phyloP scores from a whole-genome alignment of 257 asterid species.

The Lavandula angustifolia region DNA sequence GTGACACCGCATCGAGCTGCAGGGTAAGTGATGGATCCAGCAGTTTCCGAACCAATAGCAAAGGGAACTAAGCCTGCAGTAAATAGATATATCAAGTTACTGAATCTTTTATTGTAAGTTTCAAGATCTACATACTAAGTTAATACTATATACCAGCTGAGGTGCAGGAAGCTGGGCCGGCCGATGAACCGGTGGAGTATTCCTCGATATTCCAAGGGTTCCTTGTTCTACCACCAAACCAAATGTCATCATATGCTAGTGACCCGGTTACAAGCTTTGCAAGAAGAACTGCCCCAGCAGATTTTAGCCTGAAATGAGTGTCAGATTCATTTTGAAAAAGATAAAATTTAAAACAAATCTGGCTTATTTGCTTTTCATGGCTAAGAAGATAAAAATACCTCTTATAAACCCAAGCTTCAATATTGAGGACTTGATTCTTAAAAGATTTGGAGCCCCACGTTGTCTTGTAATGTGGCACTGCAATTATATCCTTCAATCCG shows the following conservation, averaged over 20 bases:
- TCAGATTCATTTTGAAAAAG: constrained; percentile 12
- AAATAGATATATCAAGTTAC: neutral
- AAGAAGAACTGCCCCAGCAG: constrained; percentile 86
- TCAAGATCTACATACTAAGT: no score
- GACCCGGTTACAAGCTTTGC: constrained; percentile 90
- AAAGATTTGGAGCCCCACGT: constrained; percentile 90
- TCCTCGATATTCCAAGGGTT: constrained; percentile 96
- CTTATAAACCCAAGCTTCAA: constrained; percentile 94
- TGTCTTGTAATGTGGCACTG: constrained; percentile 86
- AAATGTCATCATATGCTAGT: constrained; percentile 89
- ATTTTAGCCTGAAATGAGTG: constrained; percentile 58
- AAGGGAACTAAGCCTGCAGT: constrained; percentile 77
- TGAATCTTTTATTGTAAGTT: neutral
- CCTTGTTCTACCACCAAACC: constrained; percentile 97
- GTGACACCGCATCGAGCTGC: constrained; percentile 96
- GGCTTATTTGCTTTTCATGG: neutral
- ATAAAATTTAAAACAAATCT: neutral
- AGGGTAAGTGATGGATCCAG: constrained; percentile 89
- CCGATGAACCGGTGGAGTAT: constrained; percentile 93
- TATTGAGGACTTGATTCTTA: constrained; percentile 73
- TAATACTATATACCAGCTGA: constrained; percentile 67
- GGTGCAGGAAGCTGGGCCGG: constrained; percentile 93
- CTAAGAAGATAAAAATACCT: constrained; percentile 45
- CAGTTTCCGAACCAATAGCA: constrained; percentile 96
- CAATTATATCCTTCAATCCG: constrained; percentile 89